Conservation (phyloP, 2,329 filamentous ascomycete species). For the Byssochlamys sp. region DNA sequence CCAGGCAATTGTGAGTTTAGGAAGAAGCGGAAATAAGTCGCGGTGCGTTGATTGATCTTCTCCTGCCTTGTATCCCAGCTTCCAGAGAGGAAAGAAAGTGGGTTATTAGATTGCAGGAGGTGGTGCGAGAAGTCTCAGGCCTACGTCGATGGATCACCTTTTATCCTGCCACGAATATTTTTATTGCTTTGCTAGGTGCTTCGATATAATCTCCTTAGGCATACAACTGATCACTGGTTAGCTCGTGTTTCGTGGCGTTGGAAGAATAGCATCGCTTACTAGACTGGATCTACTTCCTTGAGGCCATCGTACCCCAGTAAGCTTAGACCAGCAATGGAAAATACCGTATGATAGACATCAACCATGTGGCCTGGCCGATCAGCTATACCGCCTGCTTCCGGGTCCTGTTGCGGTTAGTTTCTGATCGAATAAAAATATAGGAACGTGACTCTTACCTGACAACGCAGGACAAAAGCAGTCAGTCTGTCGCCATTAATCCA, state of each 20-base stretch:
- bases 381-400: slow-evolving; percentile 71
- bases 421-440: not conserved
- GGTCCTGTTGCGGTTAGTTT: slow-evolving; percentile 45
- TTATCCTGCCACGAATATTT: slow-evolving; percentile 2
- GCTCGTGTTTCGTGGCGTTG: slow-evolving; percentile 3
- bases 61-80: slow-evolving; percentile 63
- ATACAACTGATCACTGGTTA: slow-evolving; percentile 47
- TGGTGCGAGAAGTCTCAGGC: slow-evolving; percentile 5
- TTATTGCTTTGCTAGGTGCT: slow-evolving; percentile 41
- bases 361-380: slow-evolving; percentile 91
- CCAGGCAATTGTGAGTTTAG: slow-evolving; percentile 25
- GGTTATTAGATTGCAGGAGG: slow-evolving; percentile 66
- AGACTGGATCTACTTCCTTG: slow-evolving; percentile 74
- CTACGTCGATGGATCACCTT: not conserved
- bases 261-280: slow-evolving; percentile 45
- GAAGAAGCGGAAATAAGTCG: slow-evolving; percentile 30
- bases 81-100: slow-evolving; percentile 44
- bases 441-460: slow-evolving; percentile 49
- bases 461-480: slow-evolving; percentile 70
- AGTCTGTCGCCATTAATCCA: slow-evolving; percentile 87
- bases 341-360: slow-evolving; percentile 91
- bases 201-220: slow-evolving; percentile 57
- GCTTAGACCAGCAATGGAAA: slow-evolving; percentile 79
- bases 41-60: slow-evolving; percentile 41
- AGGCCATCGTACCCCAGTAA: slow-evolving; percentile 68